Conservation (phyloP, 495 filamentous ascomycete species). For the Trichoderma virens region DNA sequence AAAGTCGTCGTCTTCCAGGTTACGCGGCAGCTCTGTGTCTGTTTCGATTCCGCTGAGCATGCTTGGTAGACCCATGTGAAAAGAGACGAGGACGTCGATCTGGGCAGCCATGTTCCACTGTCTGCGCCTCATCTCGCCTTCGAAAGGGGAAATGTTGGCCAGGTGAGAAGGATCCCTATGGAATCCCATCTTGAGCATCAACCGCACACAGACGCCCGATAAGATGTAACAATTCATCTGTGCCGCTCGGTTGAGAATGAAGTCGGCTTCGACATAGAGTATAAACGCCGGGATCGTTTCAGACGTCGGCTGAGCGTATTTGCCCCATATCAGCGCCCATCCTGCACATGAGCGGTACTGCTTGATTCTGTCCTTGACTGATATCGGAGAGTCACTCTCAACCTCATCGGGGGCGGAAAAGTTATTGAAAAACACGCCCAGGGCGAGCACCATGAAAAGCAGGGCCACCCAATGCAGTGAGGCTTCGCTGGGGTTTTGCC, state of each 20-base stretch:
- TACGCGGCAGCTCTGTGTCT: constrained; percentile 38
- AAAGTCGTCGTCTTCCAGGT: constrained; percentile 45
- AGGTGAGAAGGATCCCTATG: constrained; percentile 45
- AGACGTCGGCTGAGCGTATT: constrained; percentile 37
- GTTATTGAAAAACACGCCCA: constrained; percentile 32
- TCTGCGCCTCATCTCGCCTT: constrained; percentile 49
- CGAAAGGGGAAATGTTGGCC: constrained; percentile 43
- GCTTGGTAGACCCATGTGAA: constrained; percentile 47
- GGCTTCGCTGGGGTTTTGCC: constrained; percentile 28
- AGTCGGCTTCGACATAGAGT: constrained; percentile 39
- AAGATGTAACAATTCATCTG: constrained; percentile 43
- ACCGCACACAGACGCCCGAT: constrained; percentile 36
- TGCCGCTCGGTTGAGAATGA: constrained; percentile 33
- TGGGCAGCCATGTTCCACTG: constrained; percentile 44
- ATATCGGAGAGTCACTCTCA: constrained; percentile 20
- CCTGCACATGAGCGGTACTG: constrained; percentile 29
- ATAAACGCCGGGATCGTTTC: constrained; percentile 43
- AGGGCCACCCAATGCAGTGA: constrained; percentile 39
- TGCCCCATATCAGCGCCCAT: constrained; percentile 35
- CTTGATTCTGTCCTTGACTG: constrained; percentile 29
- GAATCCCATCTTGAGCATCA: constrained; percentile 49
- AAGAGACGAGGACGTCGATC: constrained; percentile 42
- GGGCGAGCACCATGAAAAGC: constrained; percentile 33
- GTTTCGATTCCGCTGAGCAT: constrained; percentile 40
- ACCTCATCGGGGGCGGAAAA: constrained; percentile 34